Evolutionary conservation across 768 basidiomycete species (phyloP), one percentile per base, ranked within the genome.

Genomic region (Mycena olivaceomarginata): DNA sequence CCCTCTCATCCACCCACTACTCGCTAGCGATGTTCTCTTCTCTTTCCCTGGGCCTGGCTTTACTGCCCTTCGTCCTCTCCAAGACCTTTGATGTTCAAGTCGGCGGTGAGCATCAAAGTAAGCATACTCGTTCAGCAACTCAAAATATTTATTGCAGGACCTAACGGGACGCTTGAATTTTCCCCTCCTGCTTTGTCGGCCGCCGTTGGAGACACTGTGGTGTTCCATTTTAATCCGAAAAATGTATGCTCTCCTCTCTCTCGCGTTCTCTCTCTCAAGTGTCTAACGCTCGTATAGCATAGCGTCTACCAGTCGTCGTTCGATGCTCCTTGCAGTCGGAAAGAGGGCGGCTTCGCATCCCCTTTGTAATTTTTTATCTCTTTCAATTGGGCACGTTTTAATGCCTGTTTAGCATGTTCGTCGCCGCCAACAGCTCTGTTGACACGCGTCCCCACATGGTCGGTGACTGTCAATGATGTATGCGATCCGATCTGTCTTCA

Each of bases 141-240:
- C 31, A 31, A 31, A 31, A 31, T 31, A 31, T 31, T 31, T 31
- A 31, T 31, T 31, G 31, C 31, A 31, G 31, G 31, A 31, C 31
- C 31, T 31, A 31, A 31, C 4, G 31, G 31, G 31, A 31, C 31
- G 31, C 31, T 31, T 4, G 31, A 31, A 31, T 31, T 31, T 31
- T 31, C 31, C 31, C 31, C 40, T 10, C 45, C 70, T 18, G 37
- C 60, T 59, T 53, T 80, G 22, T 81, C 82, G 72, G 92, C 91
- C 22, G 80, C 85, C 56, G 81, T 85, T 72, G 92, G 92, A 67
- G 92, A 93, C 82, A 90, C 91, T 82, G 91, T 93, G 64, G 87
- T 91, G 74, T 93, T 92, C 86, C 89, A 90, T 75, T 93, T 93
- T 85, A 84, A 90, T 74, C 89, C 90, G 56, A 92, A 77, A 71